Conservation (phyloP, 257 asterid species). For the Euphrasia confusa region DNA sequence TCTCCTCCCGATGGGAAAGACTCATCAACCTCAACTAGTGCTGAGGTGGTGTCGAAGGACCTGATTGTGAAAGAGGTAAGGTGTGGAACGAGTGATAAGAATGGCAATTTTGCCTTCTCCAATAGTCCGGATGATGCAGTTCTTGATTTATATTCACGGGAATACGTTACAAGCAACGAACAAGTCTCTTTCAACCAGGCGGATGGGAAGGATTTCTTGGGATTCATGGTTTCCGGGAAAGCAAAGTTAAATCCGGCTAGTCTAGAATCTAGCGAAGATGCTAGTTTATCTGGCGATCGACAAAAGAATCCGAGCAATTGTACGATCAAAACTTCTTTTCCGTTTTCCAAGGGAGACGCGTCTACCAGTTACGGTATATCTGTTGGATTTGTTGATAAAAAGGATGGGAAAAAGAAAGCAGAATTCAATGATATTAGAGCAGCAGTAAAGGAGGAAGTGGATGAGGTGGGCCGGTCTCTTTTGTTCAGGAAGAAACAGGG, state of each 20-base stretch:
- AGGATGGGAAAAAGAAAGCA: constrained; percentile 55
- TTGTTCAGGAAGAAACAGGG: constrained; percentile 65
- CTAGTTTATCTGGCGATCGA: constrained; percentile 35
- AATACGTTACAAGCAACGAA: constrained; percentile 47
- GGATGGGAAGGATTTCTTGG: constrained; percentile 45
- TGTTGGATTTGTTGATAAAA: constrained; percentile 38
- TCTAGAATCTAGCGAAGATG: constrained; percentile 39
- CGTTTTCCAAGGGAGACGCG: constrained; percentile 49
- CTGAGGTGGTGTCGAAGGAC: constrained; percentile 58
- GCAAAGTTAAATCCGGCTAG: constrained; percentile 34
- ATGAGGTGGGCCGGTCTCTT: constrained; percentile 79
- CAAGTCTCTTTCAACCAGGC: constrained; percentile 39
- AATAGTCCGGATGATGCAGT: constrained; percentile 53
- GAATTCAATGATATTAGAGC: constrained; percentile 50
- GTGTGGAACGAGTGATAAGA: constrained; percentile 60
- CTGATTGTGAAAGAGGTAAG: constrained; percentile 86
- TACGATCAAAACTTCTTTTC: constrained; percentile 65
- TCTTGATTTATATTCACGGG: constrained; percentile 61
- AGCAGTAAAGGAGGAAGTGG: constrained; percentile 75
- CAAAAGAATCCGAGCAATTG: constrained; percentile 62
- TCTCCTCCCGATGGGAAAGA: constrained; percentile 35
- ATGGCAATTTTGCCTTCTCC: constrained; percentile 39
- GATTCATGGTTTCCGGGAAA: constrained; percentile 54
- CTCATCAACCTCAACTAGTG: constrained; percentile 28
- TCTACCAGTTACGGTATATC: constrained; percentile 56